Evolutionary conservation across 805 yeast species (phyloP).

Genomic region (Blastobotrys chiropterorum): DNA sequence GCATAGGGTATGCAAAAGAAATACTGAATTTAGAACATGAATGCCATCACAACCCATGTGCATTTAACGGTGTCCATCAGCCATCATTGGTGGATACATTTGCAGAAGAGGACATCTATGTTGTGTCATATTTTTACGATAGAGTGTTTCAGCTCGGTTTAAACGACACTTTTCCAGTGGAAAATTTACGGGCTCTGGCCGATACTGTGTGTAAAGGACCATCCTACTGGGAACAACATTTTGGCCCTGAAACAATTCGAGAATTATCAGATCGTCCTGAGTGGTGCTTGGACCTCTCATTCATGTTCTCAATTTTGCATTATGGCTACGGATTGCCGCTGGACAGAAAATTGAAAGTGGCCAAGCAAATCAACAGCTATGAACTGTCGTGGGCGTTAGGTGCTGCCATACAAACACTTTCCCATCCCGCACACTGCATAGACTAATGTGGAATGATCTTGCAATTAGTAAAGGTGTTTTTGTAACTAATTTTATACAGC

Average conservation of each 20-base stretch:
- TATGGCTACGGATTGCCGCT: constrained; percentile 93
- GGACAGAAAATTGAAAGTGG: constrained; percentile 80
- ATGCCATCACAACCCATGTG: constrained; percentile 76
- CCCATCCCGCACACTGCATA: not conserved
- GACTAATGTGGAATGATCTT: not conserved
- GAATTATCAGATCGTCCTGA: constrained; percentile 72
- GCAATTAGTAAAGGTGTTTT: not conserved
- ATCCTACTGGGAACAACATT: constrained; percentile 36
- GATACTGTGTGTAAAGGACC: constrained; percentile 80
- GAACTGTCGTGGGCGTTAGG: constrained; percentile 98
- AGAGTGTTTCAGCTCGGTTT: constrained; percentile 89
- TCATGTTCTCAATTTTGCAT: constrained; percentile 82
- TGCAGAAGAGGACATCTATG: constrained; percentile 68
- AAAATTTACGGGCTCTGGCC: constrained; percentile 77
- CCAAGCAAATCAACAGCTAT: constrained; percentile 75
- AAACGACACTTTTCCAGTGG: constrained; percentile 82
- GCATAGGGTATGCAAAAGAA: constrained; percentile 76
- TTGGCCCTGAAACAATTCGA: constrained; percentile 48
- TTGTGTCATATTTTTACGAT: constrained; percentile 93
- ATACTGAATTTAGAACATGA: constrained; percentile 75
- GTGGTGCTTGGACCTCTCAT: constrained; percentile 89
- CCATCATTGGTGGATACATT: constrained; percentile 82
- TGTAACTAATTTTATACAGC: not conserved
- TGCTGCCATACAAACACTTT: constrained; percentile 47
- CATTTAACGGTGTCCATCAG: constrained; percentile 96